Percentiles rank a stretch among this genome's conserved stretches.
Conservation (phyloP, 805 yeast genomes). For the Suhomyces xylopsoci region DNA sequence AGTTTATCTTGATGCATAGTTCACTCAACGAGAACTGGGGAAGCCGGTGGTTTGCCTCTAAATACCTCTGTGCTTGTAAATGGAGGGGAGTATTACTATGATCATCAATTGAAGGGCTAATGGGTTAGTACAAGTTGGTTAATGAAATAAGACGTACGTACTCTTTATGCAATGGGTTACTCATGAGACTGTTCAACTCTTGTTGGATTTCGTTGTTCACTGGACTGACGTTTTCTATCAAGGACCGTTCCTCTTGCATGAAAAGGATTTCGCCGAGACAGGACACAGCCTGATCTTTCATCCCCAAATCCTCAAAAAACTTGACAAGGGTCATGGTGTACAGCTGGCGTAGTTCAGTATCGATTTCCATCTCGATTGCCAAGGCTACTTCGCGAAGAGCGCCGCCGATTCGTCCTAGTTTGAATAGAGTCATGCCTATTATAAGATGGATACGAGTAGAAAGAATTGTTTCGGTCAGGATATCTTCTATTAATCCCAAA, state of each 20-base stretch:
- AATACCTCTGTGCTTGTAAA: slow-evolving; percentile 19
- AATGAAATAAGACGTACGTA: background rate
- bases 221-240: background rate
- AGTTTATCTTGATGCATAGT: slow-evolving; percentile 10
- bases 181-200: background rate
- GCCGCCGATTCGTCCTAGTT: slow-evolving; percentile 21
- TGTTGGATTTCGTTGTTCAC: background rate
- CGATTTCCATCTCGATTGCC: slow-evolving; percentile 21
- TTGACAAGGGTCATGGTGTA: slow-evolving; percentile 13
- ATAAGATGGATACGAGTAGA: slow-evolving; percentile 13
- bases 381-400: slow-evolving; percentile 25
- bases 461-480: slow-evolving; percentile 3
- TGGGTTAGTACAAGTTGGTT: background rate
- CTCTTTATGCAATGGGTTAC: background rate
- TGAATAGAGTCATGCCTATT: slow-evolving; percentile 18
- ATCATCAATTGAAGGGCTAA: background rate
- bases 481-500: slow-evolving; percentile 12
- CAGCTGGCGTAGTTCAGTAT: slow-evolving; percentile 12
- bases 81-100: slow-evolving; percentile 11
- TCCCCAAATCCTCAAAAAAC: slow-evolving; percentile 15
- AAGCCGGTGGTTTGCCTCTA: slow-evolving; percentile 13
- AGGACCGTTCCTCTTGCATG: slow-evolving; percentile 2
- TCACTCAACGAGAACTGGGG: slow-evolving; percentile 17
- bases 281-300: slow-evolving; percentile 8
- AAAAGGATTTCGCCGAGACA: slow-evolving; percentile 13